phyloP scores from a whole-genome alignment of 1,284 basidiomycete species.

The Trametes sp. region DNA sequence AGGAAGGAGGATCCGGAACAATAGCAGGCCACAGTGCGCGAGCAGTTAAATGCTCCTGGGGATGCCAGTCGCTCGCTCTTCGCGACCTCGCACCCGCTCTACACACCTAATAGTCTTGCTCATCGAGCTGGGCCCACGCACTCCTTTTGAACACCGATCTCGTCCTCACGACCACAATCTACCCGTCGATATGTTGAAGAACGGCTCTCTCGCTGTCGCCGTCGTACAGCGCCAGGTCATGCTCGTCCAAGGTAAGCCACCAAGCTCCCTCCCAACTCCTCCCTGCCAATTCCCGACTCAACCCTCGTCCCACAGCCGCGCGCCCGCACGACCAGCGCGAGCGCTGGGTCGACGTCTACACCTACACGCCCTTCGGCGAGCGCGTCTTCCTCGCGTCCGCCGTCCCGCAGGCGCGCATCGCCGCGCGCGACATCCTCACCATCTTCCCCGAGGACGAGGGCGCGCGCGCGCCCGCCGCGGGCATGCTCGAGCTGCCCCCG shows the following conservation, averaged over 20 bases:
- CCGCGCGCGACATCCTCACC: conserved; percentile 60
- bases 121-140: neutral
- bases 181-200: conserved; percentile 51
- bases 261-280: neutral
- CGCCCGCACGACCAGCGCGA: conserved; percentile 60
- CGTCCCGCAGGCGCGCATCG: conserved; percentile 65
- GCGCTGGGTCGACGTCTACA: conserved; percentile 66
- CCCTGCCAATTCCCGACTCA: neutral
- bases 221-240: conserved; percentile 69
- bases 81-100: neutral
- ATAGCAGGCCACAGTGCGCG: conserved; percentile 10
- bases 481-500: conserved; percentile 67
- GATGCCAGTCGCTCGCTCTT: neutral
- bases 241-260: conserved; percentile 63
- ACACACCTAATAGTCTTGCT: neutral
- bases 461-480: conserved; percentile 48
- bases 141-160: neutral
- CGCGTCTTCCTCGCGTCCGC: conserved; percentile 65
- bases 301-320: conserved; percentile 47
- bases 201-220: conserved; percentile 69
- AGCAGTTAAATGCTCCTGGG: conserved; percentile 8
- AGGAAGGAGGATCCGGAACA: conserved; percentile 17
- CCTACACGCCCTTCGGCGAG: conserved; percentile 66
- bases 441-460: conserved; percentile 56
- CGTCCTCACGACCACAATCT: conserved; percentile 1